phyloP scores from a whole-genome alignment of 2,329 filamentous ascomycete genomes.

The Pseudomassariella vexata region DNA sequence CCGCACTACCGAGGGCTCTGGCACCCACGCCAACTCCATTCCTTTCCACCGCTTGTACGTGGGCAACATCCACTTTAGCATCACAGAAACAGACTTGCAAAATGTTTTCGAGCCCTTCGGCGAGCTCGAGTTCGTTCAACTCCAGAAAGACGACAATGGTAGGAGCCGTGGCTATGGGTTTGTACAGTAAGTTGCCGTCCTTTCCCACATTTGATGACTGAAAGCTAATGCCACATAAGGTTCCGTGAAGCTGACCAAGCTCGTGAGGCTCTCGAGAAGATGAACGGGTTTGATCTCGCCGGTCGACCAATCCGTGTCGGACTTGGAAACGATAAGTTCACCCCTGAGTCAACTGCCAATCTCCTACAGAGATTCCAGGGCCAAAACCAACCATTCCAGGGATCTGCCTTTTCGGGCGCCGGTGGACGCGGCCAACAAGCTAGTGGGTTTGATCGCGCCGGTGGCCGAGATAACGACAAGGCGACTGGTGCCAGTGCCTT shows the following conservation, averaged over 20 bases:
- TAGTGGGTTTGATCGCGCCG: slow-evolving; percentile 85
- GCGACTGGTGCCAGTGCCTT: slow-evolving; percentile 86
- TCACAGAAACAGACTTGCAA: slow-evolving; percentile 91
- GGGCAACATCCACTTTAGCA: slow-evolving; percentile 99
- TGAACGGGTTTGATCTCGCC: slow-evolving; percentile 98
- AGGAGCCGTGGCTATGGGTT: slow-evolving; percentile 95
- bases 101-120: slow-evolving; percentile 97
- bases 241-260: slow-evolving; percentile 88
- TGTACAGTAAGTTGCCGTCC: slow-evolving; percentile 71
- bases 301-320: slow-evolving; percentile 96
- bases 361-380: slow-evolving; percentile 88
- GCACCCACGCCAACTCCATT: slow-evolving; percentile 71
- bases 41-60: slow-evolving; percentile 98
- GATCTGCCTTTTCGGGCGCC: slow-evolving; percentile 84
- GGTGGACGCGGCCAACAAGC: slow-evolving; percentile 82
- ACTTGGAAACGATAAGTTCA: slow-evolving; percentile 99
- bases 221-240: slow-evolving; percentile 48
- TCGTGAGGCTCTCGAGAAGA: slow-evolving; percentile 92
- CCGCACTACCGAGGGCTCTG: slow-evolving; percentile 66
- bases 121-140: slow-evolving; percentile 92
- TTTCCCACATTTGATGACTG: not conserved
- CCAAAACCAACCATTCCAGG: slow-evolving; percentile 73
- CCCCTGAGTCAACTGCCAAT: slow-evolving; percentile 90
- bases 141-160: slow-evolving; percentile 91
- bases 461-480: slow-evolving; percentile 85